Evolutionary conservation across 306 rosid species (phyloP), one percentile per base, ranked within the genome.

Genomic region (Cicer arietinum): DNA sequence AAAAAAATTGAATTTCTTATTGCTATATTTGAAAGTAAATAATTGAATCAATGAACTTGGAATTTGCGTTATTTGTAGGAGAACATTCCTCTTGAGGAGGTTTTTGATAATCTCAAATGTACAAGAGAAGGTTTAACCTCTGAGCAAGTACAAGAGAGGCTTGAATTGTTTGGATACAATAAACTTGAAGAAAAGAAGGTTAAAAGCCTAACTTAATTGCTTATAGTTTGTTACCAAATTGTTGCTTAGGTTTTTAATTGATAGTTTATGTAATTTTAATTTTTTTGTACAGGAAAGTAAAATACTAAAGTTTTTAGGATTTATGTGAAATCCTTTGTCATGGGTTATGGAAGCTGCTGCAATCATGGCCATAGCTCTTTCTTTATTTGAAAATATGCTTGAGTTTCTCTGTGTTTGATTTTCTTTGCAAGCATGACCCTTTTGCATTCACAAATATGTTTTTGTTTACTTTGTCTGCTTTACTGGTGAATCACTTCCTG

Each of bases 141-240:
- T 8, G 86, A 79, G 52, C 74, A 84, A 82, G 96, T 79, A 30
- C 84, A 85, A 44, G 78, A 75, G 80, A 77, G 96, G 70, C 81
- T 85, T 69, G 87, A 79, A 6, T 50, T 85, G 77, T 89, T 89
- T 87, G 96, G 93, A 44, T 84, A 87, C 70, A 89, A 87, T 45
- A 91, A 91, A 52, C 93, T 91, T 64, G 91, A 89, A 81, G 96
- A 91, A 63, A 91, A 91, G 56, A 89, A 87, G 91, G 96, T 90
- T 73, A 10, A 66, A 57, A 66, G 9, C 37, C 22, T 52, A 63
- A 47, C 68, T 75, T 73, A 44, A 18, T 67, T 35, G 52, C 12
- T 62, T 61, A 57, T 13, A 25, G 18, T 73, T 73, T 46, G n/a
- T 62, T 20, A 20, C 44, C 41, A 44, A 41, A 25, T 22, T 71